These are phyloP conservation scores for Aspergillus indologenus DNA, from an alignment of 495 filamentous ascomycete genomes.

Conservation along the genomic window DNA sequence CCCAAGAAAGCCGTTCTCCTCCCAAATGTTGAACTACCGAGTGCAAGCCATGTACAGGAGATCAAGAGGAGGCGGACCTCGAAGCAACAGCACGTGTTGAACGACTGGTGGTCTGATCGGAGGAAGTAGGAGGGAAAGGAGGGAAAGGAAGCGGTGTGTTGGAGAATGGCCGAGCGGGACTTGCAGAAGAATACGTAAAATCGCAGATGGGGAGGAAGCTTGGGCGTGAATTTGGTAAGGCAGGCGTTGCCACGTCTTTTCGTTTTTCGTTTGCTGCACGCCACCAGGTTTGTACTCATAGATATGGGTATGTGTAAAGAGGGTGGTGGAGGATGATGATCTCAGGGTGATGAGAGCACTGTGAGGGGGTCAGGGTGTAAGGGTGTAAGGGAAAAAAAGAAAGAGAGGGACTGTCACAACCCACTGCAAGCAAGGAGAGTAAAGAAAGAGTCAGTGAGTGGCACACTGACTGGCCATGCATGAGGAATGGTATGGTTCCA, in stretches of 20 bases:
- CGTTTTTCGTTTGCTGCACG: background rate
- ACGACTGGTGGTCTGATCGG: slow-evolving; percentile 17
- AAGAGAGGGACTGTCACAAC: background rate
- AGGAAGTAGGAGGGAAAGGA: background rate
- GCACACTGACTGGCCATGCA: too few species aligned
- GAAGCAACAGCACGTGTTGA: slow-evolving; percentile 8
- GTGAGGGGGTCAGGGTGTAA: too few species aligned
- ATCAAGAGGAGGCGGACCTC: slow-evolving; percentile 10
- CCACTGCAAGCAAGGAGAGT: background rate
- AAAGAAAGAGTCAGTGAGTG: too few species aligned
- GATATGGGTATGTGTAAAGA: too few species aligned
- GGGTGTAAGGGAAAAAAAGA: too few species aligned
- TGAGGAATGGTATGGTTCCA: too few species aligned
- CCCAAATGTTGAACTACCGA: slow-evolving; percentile 13
- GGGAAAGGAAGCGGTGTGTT: slow-evolving; percentile 15
- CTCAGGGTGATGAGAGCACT: too few species aligned
- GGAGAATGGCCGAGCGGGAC: slow-evolving; percentile 4
- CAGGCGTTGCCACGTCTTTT: slow-evolving; percentile 1
- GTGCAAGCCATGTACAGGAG: slow-evolving; percentile 14
- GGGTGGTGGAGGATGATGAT: too few species aligned
- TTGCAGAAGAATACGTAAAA: slow-evolving; percentile 5
- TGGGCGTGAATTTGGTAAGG: slow-evolving; percentile 1
- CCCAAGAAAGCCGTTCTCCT: slow-evolving; percentile 1
- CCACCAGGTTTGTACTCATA: background rate
- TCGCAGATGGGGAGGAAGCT: background rate